phyloP scores from a whole-genome alignment of 2,329 filamentous ascomycete species.

The Talaromyces verruculosus region DNA sequence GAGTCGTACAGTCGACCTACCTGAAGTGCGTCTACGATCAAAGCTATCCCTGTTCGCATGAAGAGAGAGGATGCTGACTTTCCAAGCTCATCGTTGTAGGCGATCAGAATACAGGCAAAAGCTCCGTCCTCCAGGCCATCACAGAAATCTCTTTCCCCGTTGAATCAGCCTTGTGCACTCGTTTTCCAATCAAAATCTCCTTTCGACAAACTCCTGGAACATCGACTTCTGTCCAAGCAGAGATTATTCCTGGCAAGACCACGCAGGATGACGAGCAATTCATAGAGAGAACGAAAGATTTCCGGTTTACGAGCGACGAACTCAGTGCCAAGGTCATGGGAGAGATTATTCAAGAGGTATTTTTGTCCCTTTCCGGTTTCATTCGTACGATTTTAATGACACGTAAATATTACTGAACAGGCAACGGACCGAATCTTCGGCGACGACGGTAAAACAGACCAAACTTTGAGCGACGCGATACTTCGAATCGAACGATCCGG shows the following conservation, averaged over 20 bases:
- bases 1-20: conserved; percentile 24
- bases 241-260: conserved; percentile 21
- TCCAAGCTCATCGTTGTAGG: conserved; percentile 59
- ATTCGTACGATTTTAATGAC: background rate
- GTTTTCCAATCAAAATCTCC: conserved; percentile 62
- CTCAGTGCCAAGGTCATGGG: conserved; percentile 6
- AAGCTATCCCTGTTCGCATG: background rate
- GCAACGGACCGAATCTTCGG: conserved; percentile 16
- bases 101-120: conserved; percentile 62
- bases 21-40: conserved; percentile 20
- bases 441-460: background rate
- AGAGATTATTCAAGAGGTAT: conserved; percentile 9
- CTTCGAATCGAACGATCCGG: conserved; percentile 15
- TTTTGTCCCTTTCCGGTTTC: background rate
- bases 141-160: conserved; percentile 61
- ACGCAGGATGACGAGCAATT: conserved; percentile 12
- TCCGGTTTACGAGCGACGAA: conserved; percentile 6
- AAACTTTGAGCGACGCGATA: conserved; percentile 15
- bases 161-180: conserved; percentile 61
- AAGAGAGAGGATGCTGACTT: background rate
- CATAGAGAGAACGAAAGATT: conserved; percentile 16
- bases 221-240: conserved; percentile 22
- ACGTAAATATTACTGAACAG: background rate
- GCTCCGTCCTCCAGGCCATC: conserved; percentile 64
- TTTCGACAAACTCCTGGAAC: conserved; percentile 38